Conservation (phyloP, 2,329 filamentous ascomycete species). For the Leptoxyphium fumago region DNA sequence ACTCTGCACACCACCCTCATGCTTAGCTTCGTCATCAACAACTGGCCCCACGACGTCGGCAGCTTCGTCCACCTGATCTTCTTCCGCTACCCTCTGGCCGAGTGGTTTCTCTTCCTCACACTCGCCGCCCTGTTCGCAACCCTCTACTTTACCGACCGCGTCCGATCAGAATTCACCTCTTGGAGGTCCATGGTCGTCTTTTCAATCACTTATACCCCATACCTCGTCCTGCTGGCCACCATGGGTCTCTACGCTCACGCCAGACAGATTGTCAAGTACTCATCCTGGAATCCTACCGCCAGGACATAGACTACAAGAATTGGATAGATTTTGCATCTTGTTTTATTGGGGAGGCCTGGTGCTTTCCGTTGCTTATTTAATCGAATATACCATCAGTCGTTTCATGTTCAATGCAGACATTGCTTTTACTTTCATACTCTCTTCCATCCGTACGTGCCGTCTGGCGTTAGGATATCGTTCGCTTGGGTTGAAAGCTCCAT, state of each 20-base stretch:
- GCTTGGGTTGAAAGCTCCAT: too few species aligned
- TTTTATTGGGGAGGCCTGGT: too few species aligned
- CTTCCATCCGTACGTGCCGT: too few species aligned
- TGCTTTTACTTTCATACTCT: too few species aligned
- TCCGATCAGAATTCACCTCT: conserved; percentile 31
- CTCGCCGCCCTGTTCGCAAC: conserved; percentile 31
- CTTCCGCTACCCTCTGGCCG: conserved; percentile 33
- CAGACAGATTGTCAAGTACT: conserved; percentile 31
- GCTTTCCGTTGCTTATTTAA: too few species aligned
- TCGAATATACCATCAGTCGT: too few species aligned
- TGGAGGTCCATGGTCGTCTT: conserved; percentile 29
- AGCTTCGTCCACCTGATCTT: conserved; percentile 29
- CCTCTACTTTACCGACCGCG: conserved; percentile 31
- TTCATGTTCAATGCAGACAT: too few species aligned
- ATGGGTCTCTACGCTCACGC: conserved; percentile 35
- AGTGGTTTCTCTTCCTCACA: conserved; percentile 27
- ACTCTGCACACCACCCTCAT: conserved; percentile 35
- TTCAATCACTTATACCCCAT: conserved; percentile 28
- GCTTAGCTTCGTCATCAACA: conserved; percentile 29
- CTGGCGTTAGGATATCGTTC: too few species aligned
- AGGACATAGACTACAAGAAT: conserved; percentile 10
- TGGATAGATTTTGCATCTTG: too few species aligned
- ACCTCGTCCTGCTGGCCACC: conserved; percentile 29
- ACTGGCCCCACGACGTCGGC: conserved; percentile 25
- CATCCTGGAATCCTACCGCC: conserved; percentile 34